A percentile compares a stretch with the other conserved stretches of the same genome.
Conservation (phyloP, 257 asterid genomes). For the Asclepias syriaca region DNA sequence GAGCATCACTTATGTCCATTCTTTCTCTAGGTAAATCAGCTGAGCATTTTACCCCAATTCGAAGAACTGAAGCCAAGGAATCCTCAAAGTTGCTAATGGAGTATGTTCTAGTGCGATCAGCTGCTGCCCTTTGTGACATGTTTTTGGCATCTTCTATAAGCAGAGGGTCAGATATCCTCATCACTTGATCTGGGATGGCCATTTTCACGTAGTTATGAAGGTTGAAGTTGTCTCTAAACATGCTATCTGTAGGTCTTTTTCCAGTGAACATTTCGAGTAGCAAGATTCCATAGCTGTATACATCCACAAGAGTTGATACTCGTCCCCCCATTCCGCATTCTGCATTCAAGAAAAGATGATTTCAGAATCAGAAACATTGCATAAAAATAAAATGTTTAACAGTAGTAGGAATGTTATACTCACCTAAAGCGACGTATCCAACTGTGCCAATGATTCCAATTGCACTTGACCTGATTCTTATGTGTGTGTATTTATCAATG, state of each 20-base stretch:
- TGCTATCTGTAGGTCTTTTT: constrained; percentile 11
- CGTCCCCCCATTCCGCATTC: constrained; percentile 11
- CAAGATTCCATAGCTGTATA: constrained; percentile 10
- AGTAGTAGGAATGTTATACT: background rate
- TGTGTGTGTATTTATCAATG: background rate
- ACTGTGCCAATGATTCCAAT: constrained; percentile 15
- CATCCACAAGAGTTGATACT: constrained; percentile 10
- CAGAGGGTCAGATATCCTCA: constrained; percentile 19
- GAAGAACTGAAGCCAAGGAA: constrained; percentile 16
- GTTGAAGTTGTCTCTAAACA: constrained; percentile 4
- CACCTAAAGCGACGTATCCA: constrained; percentile 18
- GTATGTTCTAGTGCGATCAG: background rate
- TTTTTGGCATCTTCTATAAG: background rate
- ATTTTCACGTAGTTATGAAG: constrained; percentile 18
- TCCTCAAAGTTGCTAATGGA: background rate
- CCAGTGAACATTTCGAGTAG: constrained; percentile 12
- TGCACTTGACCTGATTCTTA: background rate
- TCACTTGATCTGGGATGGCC: constrained; percentile 16
- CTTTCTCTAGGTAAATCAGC: constrained; percentile 21
- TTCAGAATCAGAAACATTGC: background rate
- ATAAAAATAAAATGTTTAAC: too few relatives aligned
- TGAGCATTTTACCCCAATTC: constrained; percentile 25
- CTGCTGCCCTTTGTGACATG: background rate
- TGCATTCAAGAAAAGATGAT: background rate
- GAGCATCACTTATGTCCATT: constrained; percentile 26